Evolutionary conservation across 768 basidiomycete genomes (phyloP), one percentile per base, ranked within the genome.

Genomic region (Termitomyces sp.): DNA sequence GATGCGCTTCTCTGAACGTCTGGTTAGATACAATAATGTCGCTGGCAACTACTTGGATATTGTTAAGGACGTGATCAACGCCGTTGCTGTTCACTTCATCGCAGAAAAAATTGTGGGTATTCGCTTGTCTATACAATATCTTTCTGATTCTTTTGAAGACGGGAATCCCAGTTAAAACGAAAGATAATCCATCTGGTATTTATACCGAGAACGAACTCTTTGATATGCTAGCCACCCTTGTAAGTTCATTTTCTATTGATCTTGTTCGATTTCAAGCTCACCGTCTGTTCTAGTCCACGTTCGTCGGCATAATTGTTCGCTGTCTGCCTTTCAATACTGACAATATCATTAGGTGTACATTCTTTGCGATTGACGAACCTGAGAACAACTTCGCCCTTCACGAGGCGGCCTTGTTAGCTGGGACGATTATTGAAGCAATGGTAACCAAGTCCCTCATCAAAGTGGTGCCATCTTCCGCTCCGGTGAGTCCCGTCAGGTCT

Each of bases 51-150:
- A 72, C 37, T 64, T 83, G 56, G 79, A 85, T 61, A 72, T 83
- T 61, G 76, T 80, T n/a, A 70, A 73, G 33, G 77, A 81, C 57
- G 79, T 83, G 10, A 69, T 80, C 66, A 81, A 81, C 55, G 67
- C 76, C 10, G 69, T 74, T 27, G 67, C 71, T 1, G 71, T 74
- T 2, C 73, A 79, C 56, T 78, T 77, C 71, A 71, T 72, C 36
- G 72, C 76, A 4, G 71, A 75, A 51, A 64, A 69, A 51, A 58
- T 78, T 18, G 77, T 77, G 50, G 18, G 74, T n/a, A 4, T 43
- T 12, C 22, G 1, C 7, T 36, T 7, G n/a, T 16, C 14, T 7
- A 13, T 20, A 44, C 22, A 26, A 3, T 14, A 16, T 3, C 27
- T 13, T 32, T 16, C 18, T 40, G 22, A 27, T 24, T 36, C 27